A percentile compares a stretch with the other conserved stretches of the same genome.
Evolutionary conservation across 306 rosid genomes (phyloP).

Genomic region (Glycine latifolia): DNA sequence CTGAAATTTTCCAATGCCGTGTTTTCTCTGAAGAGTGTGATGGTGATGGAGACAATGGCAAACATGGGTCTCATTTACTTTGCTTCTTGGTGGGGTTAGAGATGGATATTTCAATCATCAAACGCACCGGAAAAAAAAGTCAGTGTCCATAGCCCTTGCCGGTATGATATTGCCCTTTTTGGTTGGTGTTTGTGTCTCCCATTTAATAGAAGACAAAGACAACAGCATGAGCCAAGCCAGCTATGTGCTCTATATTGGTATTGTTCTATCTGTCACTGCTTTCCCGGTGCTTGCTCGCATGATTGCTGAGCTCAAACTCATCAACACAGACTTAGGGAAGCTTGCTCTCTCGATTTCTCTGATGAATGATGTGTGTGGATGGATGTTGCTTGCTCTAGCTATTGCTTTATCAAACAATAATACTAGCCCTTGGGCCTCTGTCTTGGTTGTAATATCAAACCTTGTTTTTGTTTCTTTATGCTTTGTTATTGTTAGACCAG

Average conservation of each 20-base stretch:
- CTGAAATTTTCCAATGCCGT: constrained; percentile 45
- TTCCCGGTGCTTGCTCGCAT: constrained; percentile 84
- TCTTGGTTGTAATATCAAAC: constrained; percentile 72
- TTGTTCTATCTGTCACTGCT: constrained; percentile 74
- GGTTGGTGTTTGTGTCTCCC: constrained; percentile 54
- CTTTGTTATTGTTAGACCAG: constrained; percentile 63
- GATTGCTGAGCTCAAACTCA: constrained; percentile 83
- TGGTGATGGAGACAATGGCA: constrained; percentile 86
- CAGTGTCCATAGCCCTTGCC: constrained; percentile 62
- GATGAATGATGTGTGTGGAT: constrained; percentile 75
- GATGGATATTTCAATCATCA: constrained; percentile 74
- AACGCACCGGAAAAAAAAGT: constrained; percentile 64
- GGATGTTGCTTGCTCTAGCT: constrained; percentile 75
- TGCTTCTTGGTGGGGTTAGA: constrained; percentile 80
- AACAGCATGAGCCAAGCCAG: constrained; percentile 10
- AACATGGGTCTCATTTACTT: constrained; percentile 81
- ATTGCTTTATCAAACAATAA: constrained; percentile 65
- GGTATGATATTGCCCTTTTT: constrained; percentile 81
- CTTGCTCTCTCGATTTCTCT: constrained; percentile 77
- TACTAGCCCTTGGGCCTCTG: constrained; percentile 51
- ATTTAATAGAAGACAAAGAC: constrained; percentile 10
- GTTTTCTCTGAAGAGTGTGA: constrained; percentile 79
- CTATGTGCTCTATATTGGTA: constrained; percentile 70
- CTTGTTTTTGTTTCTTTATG: constrained; percentile 59
- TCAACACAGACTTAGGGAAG: constrained; percentile 75